Base-by-base conservation (phyloP, 371 early-diverging fungal species). In the Syncephalastrum contaminatum region DNA sequence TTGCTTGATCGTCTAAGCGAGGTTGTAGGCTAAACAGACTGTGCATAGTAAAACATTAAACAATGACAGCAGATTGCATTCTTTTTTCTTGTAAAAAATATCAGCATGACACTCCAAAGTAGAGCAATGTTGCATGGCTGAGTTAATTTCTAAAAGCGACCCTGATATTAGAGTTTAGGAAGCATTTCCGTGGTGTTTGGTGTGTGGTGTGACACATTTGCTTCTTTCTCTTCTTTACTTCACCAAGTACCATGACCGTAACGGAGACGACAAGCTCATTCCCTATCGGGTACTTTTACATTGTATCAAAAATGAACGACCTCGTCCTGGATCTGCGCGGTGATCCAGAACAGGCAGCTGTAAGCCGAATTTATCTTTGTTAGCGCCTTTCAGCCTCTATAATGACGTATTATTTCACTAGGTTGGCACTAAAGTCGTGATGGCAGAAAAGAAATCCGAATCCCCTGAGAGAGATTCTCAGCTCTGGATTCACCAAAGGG, bases 221-320 rank as follows among this genome's bases (percentile, higher is more conserved):
- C 10, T 30, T 30, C 36, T 30, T 30, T 30, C 36, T 51, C 42
- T 39, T 39, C 27, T 51, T 15, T 16, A 18, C 21, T 39, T 51
- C 36, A 13, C 30, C 8, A 30, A 30, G 36, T 8, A 30, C 36
- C 6, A 47, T 45, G 19, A 25, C 41, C 10, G 24, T 56, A 22
- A 50, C 49, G 3, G 20, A 51, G 43, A 14, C 44, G 25, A 36
- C 14, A 16, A 20, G 45, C 1, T 8, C 42, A 12, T 77, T 77
- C 16, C 78, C 78, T 21, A 59, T 70, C 50, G 82, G 82, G 19
- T 65, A 70, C 64, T 73, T 69, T 50, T 74, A 66, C 25, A 68
- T 70, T 46, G 51, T 72, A 48, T 72, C 70, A 43, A 65, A 72
- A 43, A 41, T 78, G 55, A 69, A 66, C 47, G 69, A 66, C 18